These are phyloP conservation scores for Yamadazyma diddensiae DNA, from an alignment of 1,139 yeast genomes.

Conservation along the genomic window DNA sequence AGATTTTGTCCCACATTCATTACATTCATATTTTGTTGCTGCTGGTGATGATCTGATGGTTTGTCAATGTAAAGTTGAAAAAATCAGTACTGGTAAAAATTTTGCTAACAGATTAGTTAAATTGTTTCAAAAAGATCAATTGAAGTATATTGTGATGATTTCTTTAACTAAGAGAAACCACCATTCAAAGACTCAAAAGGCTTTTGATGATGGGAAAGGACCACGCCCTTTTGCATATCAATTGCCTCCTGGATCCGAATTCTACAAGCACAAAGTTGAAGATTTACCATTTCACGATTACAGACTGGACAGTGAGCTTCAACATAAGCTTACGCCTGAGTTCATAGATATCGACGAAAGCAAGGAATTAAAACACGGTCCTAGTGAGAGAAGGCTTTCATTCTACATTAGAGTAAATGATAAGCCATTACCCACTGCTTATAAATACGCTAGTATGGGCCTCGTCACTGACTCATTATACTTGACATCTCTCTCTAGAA, in stretches of 20 bases:
- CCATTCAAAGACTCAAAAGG: constrained; percentile 14
- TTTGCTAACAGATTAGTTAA: constrained; percentile 33
- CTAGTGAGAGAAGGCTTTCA: constrained; percentile 31
- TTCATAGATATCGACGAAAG: constrained; percentile 19
- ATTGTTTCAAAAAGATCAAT: constrained; percentile 26
- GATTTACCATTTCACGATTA: constrained; percentile 17
- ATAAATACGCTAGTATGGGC: constrained; percentile 22
- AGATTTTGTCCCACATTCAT: constrained; percentile 40
- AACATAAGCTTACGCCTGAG: constrained; percentile 29
- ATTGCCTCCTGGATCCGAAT: constrained; percentile 23
- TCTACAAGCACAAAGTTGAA: constrained; percentile 24
- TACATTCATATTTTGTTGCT: constrained; percentile 40
- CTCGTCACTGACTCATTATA: constrained; percentile 35
- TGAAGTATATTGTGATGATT: constrained; percentile 33
- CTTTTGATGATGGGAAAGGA: constrained; percentile 17
- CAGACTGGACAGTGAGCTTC: constrained; percentile 18
- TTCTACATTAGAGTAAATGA: constrained; percentile 33
- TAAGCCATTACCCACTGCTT: constrained; percentile 7
- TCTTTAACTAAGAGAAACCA: constrained; percentile 33
- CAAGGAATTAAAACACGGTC: constrained; percentile 18
- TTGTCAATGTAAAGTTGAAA: constrained; percentile 31
- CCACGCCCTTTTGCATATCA: constrained; percentile 36
- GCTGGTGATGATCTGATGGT: constrained; percentile 32
- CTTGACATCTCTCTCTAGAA: constrained; percentile 27
- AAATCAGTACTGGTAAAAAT: constrained; percentile 29